phyloP scores from a whole-genome alignment of 1,284 basidiomycete species.

The Thelephora terrestris region DNA sequence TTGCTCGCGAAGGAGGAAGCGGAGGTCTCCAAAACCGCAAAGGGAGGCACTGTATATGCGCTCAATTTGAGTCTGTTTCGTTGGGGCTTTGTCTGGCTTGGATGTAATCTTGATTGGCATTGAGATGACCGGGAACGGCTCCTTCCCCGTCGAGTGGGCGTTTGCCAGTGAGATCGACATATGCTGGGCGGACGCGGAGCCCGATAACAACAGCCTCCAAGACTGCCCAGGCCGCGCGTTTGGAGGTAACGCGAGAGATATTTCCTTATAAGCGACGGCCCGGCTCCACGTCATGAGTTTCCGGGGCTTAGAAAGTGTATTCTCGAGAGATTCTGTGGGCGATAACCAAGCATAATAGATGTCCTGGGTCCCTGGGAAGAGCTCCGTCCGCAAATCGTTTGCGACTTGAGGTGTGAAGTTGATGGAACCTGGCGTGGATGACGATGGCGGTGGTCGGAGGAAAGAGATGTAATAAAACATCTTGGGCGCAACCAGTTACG shows the following conservation, averaged over 20 bases:
- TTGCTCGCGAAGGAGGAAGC: slow-evolving; percentile 49
- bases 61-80: slow-evolving; percentile 66
- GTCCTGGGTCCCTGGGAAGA: slow-evolving; percentile 37
- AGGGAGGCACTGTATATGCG: slow-evolving; percentile 40
- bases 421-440: slow-evolving; percentile 30
- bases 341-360: slow-evolving; percentile 28
- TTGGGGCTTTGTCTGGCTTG: slow-evolving; percentile 13
- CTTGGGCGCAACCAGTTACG: background rate
- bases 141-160: slow-evolving; percentile 27
- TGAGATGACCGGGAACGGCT: slow-evolving; percentile 51
- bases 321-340: slow-evolving; percentile 6
- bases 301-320: slow-evolving; percentile 22
- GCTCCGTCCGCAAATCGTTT: slow-evolving; percentile 75
- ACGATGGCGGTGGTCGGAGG: slow-evolving; percentile 60
- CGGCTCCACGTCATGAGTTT: slow-evolving; percentile 63
- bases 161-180: slow-evolving; percentile 16
- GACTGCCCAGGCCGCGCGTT: slow-evolving; percentile 38
- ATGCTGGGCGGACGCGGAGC: slow-evolving; percentile 14
- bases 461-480: slow-evolving; percentile 79
- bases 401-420: slow-evolving; percentile 62
- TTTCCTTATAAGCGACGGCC: slow-evolving; percentile 60
- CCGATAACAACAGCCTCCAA: slow-evolving; percentile 56
- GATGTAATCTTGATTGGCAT: slow-evolving; percentile 50
- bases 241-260: slow-evolving; percentile 53
- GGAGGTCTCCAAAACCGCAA: slow-evolving; percentile 10